These are phyloP conservation scores for Fusarium drepaniforme DNA, from an alignment of 2,329 filamentous ascomycete species.

Conservation along the genomic window DNA sequence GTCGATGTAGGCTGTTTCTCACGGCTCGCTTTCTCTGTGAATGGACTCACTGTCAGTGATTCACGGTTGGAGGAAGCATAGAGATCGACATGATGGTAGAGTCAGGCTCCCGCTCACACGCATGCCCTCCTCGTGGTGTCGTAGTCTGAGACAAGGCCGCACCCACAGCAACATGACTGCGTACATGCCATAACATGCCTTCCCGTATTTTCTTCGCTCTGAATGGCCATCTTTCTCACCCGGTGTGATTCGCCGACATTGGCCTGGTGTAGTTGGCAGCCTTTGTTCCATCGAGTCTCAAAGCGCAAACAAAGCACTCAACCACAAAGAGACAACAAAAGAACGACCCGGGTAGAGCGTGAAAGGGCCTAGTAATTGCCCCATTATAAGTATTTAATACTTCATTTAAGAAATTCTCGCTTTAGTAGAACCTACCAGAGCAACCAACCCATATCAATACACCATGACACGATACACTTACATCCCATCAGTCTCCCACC, in stretches of 20 bases:
- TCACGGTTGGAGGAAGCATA: background rate
- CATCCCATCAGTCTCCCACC: background rate
- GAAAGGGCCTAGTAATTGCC: too few relatives aligned
- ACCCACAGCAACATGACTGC: background rate
- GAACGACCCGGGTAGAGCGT: background rate
- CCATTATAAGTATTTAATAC: background rate
- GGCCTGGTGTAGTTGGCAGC: background rate
- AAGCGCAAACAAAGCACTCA: background rate
- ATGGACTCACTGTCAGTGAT: background rate
- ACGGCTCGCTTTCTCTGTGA: background rate
- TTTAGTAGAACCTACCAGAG: background rate
- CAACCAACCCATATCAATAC: background rate
- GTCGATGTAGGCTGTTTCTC: background rate
- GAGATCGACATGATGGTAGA: background rate
- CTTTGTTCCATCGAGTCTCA: background rate
- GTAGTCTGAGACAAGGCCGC: background rate
- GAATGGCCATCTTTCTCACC: background rate
- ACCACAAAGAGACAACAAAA: background rate
- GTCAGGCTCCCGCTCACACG: background rate
- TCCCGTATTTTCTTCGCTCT: too few relatives aligned
- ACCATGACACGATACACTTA: conserved; percentile 14
- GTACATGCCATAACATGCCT: background rate
- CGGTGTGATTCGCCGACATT: background rate
- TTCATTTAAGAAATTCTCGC: background rate
- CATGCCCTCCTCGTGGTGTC: background rate